A percentile compares a stretch with the other conserved stretches of the same genome.
These are phyloP conservation scores for Berkeleyomyces rouxiae DNA, from an alignment of 2,329 filamentous ascomycete genomes.

Conservation along the genomic window DNA sequence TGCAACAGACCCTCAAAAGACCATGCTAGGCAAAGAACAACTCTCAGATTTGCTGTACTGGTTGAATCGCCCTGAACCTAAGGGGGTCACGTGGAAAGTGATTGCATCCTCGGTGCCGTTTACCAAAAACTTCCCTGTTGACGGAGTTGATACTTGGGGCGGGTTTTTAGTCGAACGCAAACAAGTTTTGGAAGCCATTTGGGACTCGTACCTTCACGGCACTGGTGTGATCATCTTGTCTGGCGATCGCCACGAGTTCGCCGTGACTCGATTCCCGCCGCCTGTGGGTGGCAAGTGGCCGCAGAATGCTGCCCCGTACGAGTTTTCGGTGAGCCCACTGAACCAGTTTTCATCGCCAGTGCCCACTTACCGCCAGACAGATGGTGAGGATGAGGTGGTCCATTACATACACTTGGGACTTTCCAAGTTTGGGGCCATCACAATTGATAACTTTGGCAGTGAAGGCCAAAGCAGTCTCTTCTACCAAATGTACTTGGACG, in stretches of 20 bases:
- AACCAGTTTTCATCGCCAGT: conserved; percentile 89
- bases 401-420: conserved; percentile 78
- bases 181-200: conserved; percentile 75
- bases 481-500: conserved; percentile 72
- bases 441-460: conserved; percentile 51
- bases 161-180: conserved; percentile 72
- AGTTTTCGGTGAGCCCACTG: conserved; percentile 81
- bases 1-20: conserved; percentile 46
- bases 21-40: conserved; percentile 73
- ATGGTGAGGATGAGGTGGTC: conserved; percentile 66
- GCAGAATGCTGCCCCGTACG: conserved; percentile 52
- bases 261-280: conserved; percentile 64
- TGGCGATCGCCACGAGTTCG: conserved; percentile 94
- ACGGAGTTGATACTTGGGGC: conserved; percentile 81
- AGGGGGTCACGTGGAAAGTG: conserved; percentile 82
- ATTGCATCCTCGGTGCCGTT: conserved; percentile 83
- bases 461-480: conserved; percentile 56
- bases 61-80: conserved; percentile 53
- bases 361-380: conserved; percentile 65
- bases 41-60: conserved; percentile 64
- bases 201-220: conserved; percentile 62
- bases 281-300: conserved; percentile 45
- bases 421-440: conserved; percentile 73
- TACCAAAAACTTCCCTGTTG: conserved; percentile 92
- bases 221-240: conserved; percentile 70